A percentile compares a stretch with the other conserved stretches of the same genome.
Evolutionary conservation across 495 filamentous ascomycete genomes (phyloP).

Genomic region (Penicillium coffeae): DNA sequence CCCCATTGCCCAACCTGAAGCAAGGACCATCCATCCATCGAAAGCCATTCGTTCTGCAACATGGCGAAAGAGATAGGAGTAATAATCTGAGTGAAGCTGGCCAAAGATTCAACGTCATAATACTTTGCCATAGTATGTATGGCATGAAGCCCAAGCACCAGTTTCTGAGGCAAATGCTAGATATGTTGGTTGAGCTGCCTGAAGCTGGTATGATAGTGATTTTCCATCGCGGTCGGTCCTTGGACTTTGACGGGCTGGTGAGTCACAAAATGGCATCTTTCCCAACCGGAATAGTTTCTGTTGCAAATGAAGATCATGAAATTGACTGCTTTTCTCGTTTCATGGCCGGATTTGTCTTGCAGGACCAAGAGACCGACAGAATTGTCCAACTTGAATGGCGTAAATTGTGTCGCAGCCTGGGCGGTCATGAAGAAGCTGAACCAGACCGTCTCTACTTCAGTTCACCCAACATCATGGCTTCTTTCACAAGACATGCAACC

Average conservation of each 20-base stretch:
- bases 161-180: constrained; percentile 47
- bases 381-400: constrained; percentile 44
- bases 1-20: constrained; percentile 48
- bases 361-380: constrained; percentile 31
- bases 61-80: constrained; percentile 10
- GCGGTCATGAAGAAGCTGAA: constrained; percentile 37
- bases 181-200: constrained; percentile 47
- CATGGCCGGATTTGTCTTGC: constrained; percentile 44
- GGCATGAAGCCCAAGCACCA: constrained; percentile 50
- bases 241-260: constrained; percentile 47
- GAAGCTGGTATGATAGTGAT: constrained; percentile 48
- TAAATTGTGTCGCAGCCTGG: constrained; percentile 49
- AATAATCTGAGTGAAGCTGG: not conserved
- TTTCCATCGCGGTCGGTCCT: constrained; percentile 49
- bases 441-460: constrained; percentile 48
- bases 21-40: constrained; percentile 33
- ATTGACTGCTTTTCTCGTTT: constrained; percentile 55
- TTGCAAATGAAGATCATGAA: constrained; percentile 44
- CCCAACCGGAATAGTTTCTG: constrained; percentile 44
- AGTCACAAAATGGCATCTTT: constrained; percentile 51
- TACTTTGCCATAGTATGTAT: constrained; percentile 66
- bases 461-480: constrained; percentile 48
- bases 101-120: constrained; percentile 46
- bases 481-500: constrained; percentile 49
- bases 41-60: constrained; percentile 38